Evolutionary conservation across 1,284 basidiomycete genomes (phyloP), one percentile per base, ranked within the genome.

Genomic region (Cryptococcus amylolentus): DNA sequence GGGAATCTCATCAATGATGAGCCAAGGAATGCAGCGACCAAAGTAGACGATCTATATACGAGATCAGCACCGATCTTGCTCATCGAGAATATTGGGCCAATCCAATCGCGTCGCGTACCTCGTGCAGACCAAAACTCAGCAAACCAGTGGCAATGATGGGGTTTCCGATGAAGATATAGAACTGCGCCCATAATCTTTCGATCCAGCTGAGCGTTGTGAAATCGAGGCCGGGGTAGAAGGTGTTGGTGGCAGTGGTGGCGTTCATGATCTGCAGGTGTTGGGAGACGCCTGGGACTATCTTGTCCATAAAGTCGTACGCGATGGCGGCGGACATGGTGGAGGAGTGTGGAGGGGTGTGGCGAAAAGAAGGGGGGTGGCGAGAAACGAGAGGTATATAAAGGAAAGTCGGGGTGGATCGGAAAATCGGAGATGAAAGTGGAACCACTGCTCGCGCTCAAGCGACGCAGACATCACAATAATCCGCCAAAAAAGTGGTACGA

Each of bases 81-180:
- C 46, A 13, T 12, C 7, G 18, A 4, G 4, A 40, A 46, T 4
- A 43, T 56, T 8, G 26, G 6, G 39, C 45, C 27, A 39, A 48
- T 31, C 16, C 37, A 27, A 47, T 31, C 26, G 18, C 39, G 31
- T 42, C 18, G 52, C 86, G 53, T 58, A 92, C 90, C 83, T 98
- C 94, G 77, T 98, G 95, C 63, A 98, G 75, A 39, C 96, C 62
- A 77, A 98, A 98, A 67, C 89, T 91, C 84, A 92, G 87, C 60
- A 98, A 80, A 60, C 95, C 93, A 0, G 95, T 98, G 18, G 95
- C 96, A 66, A 98, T 83, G 60, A 95, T 77, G 0, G 94, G 93
- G 81, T 96, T 95, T 62, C 86, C 89, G 56, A 93, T 85, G 80
- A 81, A 86, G 52, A 89, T 79, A 75, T 95, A 94, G 88, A 89